Percentiles rank a stretch among this genome's conserved stretches.
Evolutionary conservation across 1,139 yeast genomes (phyloP).

Genomic region (Blastobotrys malaysiensis): DNA sequence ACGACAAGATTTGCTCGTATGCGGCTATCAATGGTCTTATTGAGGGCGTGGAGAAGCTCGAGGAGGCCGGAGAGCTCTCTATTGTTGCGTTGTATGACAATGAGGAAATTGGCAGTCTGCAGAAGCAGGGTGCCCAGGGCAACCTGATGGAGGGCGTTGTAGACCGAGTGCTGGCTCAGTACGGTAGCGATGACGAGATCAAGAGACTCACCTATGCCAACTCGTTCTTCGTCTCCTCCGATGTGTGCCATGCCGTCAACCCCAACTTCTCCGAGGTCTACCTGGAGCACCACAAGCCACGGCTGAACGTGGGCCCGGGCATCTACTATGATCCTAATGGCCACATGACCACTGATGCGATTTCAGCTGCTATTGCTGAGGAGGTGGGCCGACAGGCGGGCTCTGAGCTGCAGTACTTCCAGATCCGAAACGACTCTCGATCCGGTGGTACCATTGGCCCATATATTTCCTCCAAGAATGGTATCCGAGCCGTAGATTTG

Average conservation of each 20-base stretch:
- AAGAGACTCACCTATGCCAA: slow-evolving; percentile 38
- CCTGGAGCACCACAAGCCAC: slow-evolving; percentile 61
- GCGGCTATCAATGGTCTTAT: slow-evolving; percentile 66
- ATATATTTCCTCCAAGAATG: slow-evolving; percentile 53
- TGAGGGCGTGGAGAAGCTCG: slow-evolving; percentile 37
- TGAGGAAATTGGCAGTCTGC: slow-evolving; percentile 84
- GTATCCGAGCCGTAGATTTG: slow-evolving; percentile 69
- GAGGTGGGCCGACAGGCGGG: slow-evolving; percentile 51
- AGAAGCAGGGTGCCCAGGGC: slow-evolving; percentile 92
- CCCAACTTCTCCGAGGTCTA: slow-evolving; percentile 73
- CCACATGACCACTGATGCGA: slow-evolving; percentile 68
- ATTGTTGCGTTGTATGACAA: slow-evolving; percentile 81
- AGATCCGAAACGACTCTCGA: slow-evolving; percentile 59
- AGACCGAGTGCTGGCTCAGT: slow-evolving; percentile 54
- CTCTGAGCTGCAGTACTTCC: slow-evolving; percentile 49
- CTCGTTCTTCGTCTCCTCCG: slow-evolving; percentile 83
- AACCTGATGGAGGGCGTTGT: slow-evolving; percentile 75
- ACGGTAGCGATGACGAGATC: slow-evolving; percentile 43
- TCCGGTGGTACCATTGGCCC: slow-evolving; percentile 85
- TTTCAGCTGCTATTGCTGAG: slow-evolving; percentile 55
- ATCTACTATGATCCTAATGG: slow-evolving; percentile 63
- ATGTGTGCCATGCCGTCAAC: slow-evolving; percentile 91
- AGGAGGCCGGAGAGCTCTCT: slow-evolving; percentile 12
- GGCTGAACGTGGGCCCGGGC: slow-evolving; percentile 66
- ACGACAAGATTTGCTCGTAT: slow-evolving; percentile 86